Percentiles rank a stretch among this genome's conserved stretches.
Evolutionary conservation across 257 asterid genomes (phyloP).

Genomic region (Solanum pennellii): DNA sequence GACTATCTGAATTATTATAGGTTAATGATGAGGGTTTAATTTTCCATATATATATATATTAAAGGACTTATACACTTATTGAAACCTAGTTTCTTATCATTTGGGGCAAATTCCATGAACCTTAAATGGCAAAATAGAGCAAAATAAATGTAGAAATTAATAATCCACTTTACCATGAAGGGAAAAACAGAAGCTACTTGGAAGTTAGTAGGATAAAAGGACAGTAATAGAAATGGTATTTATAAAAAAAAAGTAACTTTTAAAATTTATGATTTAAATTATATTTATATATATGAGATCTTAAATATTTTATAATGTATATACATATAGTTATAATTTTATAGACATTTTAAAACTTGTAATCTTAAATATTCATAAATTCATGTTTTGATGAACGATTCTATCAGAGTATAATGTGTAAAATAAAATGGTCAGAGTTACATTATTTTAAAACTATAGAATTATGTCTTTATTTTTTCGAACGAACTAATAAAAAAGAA

Average conservation of each 20-base stretch:
- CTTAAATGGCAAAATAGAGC: background rate
- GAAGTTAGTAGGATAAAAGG: background rate
- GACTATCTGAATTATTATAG: too few relatives aligned
- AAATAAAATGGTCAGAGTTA: background rate
- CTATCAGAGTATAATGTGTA: background rate
- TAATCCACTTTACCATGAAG: background rate
- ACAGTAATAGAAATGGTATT: background rate
- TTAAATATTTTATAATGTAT: background rate
- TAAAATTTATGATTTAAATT: too few relatives aligned
- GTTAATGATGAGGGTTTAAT: too few relatives aligned
- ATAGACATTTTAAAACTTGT: background rate
- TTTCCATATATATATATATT: too few relatives aligned
- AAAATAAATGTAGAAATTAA: background rate
- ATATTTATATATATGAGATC: background rate
- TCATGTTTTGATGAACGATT: background rate
- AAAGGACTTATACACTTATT: background rate
- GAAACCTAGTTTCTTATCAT: background rate
- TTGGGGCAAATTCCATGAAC: background rate
- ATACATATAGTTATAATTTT: background rate
- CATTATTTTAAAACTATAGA: background rate
- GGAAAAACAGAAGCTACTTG: background rate
- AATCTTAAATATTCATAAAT: background rate
- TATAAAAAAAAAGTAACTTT: too few relatives aligned
- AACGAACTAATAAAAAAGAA: background rate
- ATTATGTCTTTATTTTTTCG: background rate